Evolutionary conservation across 305 asterid species (phyloP), one percentile per base, ranked within the genome.

Genomic region (Striga hermonthica): DNA sequence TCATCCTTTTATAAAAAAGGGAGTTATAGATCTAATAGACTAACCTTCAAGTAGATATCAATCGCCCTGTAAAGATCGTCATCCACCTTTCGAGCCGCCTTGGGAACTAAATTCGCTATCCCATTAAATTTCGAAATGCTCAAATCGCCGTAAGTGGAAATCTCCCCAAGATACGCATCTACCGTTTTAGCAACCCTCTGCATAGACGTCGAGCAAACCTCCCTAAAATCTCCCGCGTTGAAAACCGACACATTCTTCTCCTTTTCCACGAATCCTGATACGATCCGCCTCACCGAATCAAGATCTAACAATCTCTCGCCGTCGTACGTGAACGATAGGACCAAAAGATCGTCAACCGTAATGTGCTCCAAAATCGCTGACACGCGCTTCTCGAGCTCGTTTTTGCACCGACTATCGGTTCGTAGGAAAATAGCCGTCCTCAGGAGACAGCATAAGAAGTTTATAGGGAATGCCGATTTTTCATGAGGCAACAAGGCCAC

Each of bases 11-110:
- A n/a, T n/a, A n/a, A 22, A 22, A 22, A 22, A 22, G 2, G 2
- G 31, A 22, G 31, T 22, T 22, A 22, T 22, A 22, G 31, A 22
- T 22, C 31, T 34, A 11, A 10, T 10, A 34, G 3, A 36, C 69
- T 70, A 38, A 88, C 99, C 97, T 93, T 90, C 62, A 93, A 77
- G 77, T 68, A 93, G 74, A 90, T 86, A 65, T 93, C 99, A 4
- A 93, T 83, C 0, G 96, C 97, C 14, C 99, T 69, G 74, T 93
- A 88, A 41, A 93, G 88, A 81, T 93, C 99, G 60, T 93, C 99
- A 34, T 93, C 95, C 16, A 73, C 84, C 69, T 85, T 90, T 44
- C 99, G 74, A 0, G 99, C 95, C 0, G 64, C 71, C 77, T 93
- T 90, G 0, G 96, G 96, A n/a, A 93, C 86, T 77, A 93, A 70